These are phyloP conservation scores for Corynascus novoguineensis DNA, from an alignment of 495 filamentous ascomycete species.

Conservation along the genomic window DNA sequence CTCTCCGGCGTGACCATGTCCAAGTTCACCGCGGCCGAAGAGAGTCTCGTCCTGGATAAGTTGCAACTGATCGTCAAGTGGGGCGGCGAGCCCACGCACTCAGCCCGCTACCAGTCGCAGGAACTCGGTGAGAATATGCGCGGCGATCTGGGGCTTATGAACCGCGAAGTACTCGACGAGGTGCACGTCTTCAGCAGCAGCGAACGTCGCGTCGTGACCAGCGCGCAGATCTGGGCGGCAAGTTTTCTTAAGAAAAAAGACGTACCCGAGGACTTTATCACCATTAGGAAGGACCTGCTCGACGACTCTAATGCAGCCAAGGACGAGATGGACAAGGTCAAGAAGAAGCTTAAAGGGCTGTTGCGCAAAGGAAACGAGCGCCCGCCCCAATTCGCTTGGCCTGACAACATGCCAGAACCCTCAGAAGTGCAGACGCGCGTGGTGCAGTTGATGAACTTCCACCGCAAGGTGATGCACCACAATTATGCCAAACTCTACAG, in stretches of 20 bases:
- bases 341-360: conserved; percentile 94
- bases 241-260: conserved; percentile 87
- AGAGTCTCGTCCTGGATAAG: conserved; percentile 87
- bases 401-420: conserved; percentile 89
- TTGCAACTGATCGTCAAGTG: conserved; percentile 97
- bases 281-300: conserved; percentile 85
- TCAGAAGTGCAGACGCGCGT: conserved; percentile 85
- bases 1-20: conserved; percentile 82
- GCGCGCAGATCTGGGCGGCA: conserved; percentile 92
- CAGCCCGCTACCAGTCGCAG: conserved; percentile 89
- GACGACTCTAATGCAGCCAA: conserved; percentile 99
- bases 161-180: conserved; percentile 81
- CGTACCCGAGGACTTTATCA: conserved; percentile 73
- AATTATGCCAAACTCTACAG: conserved; percentile 77
- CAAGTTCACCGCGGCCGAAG: conserved; percentile 80
- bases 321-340: conserved; percentile 99
- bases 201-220: conserved; percentile 87
- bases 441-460: conserved; percentile 95
- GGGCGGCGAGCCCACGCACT: conserved; percentile 97
- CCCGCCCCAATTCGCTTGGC: conserved; percentile 94
- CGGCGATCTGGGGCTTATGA: conserved; percentile 90
- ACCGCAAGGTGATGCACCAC: conserved; percentile 85
- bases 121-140: conserved; percentile 93
- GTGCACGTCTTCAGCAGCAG: conserved; percentile 92
- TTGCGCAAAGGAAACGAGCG: conserved; percentile 81